phyloP scores from a whole-genome alignment of 106 monocot genomes.

The Apostasia shenzhenica region DNA sequence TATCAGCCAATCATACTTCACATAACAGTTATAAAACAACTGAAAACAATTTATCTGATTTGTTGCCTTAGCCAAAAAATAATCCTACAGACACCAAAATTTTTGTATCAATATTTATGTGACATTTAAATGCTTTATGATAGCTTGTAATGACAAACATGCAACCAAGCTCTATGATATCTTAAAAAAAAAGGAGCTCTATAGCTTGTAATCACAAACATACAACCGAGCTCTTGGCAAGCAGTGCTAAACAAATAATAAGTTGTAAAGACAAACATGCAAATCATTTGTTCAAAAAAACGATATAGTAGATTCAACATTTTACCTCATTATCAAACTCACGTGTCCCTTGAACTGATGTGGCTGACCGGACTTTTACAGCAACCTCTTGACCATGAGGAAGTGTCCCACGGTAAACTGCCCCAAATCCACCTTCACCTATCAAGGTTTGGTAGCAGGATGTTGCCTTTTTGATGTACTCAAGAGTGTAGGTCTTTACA shows the following conservation, averaged over 20 bases:
- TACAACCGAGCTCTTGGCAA: not conserved
- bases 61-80: no score
- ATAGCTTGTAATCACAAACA: not conserved
- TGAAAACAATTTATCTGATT: no score
- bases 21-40: no score
- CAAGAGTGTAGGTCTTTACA: conserved; percentile 36
- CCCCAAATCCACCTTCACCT: conserved; percentile 64
- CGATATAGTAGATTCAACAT: no score
- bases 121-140: no score
- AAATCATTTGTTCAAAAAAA: not conserved
- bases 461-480: conserved; percentile 34
- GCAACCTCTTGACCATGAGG: conserved; percentile 54
- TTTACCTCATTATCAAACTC: conserved; percentile 63
- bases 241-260: not conserved
- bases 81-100: no score
- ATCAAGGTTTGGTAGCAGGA: conserved; percentile 37
- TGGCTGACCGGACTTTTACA: conserved; percentile 54
- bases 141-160: no score
- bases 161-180: no score
- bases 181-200: not conserved
- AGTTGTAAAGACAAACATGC: not conserved
- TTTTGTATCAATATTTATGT: no score
- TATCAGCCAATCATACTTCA: no score
- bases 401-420: conserved; percentile 45
- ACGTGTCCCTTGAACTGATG: conserved; percentile 60